Base-by-base conservation (phyloP, 2,329 filamentous ascomycete species). In the Alternaria conjuncta region DNA sequence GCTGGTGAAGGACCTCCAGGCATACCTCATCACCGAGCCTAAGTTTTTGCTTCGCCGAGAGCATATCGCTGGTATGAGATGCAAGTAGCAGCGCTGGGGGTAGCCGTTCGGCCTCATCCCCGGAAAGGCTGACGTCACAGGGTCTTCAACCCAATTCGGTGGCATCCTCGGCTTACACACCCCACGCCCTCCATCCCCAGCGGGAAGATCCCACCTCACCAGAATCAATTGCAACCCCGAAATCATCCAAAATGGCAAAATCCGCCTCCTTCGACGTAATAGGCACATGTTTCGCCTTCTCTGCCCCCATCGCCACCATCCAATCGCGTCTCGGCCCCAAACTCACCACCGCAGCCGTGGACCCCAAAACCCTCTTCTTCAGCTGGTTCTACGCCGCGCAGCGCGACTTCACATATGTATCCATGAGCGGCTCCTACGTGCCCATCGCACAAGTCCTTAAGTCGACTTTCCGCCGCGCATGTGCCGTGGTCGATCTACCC, bases 251-350 rank as follows among this genome's bases (percentile, higher is more conserved):
- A 6, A 56, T 74, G 71, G 44, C 68, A 7, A 66, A 55, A 36
- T 74, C 71, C 10, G 69, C 68, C 15, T 74, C 66, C 28, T 74
- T 74, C 57, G 71, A 74, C 32, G 69, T 74, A 7, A 74, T 74
- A 45, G 71, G 71, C 36, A 74, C 71, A 7, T 74, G 71, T 18
- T 73, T 73, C 60, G 62, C 63, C 20, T 74, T 74, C 53, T 25
- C 49, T 7, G 60, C 32, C 3, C 71, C 71, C 45, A 73, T 74
- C 20, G 6, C 26, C 36, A 55, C 64, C 45, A 74, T 74, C 56
- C 63, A 70, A 30, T 30, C 53, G 2, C 68, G 63, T 2, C 65
- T 73, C 10, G 65, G 67, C 41, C 32, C 51, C 4, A 68, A 65
- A 25, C 69, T 73, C 10, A 43, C 49, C 30, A 60, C 68, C 30